These are phyloP conservation scores for Corynespora cassiicola DNA, from an alignment of 2,329 filamentous ascomycete species.

Conservation along the genomic window DNA sequence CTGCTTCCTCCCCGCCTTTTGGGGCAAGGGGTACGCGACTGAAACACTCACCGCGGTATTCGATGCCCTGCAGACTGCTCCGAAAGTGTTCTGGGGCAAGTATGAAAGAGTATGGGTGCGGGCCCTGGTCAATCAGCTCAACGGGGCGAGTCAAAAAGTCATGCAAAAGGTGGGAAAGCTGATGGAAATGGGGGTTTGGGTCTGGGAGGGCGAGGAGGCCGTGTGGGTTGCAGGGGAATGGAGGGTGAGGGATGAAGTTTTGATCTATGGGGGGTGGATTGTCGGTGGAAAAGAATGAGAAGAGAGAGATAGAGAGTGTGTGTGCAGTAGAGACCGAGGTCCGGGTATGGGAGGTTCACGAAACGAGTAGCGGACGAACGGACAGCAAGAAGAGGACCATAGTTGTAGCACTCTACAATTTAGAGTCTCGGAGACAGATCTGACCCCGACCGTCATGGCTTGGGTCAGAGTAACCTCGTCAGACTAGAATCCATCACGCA, in stretches of 20 bases:
- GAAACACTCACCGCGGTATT: slow-evolving; percentile 30
- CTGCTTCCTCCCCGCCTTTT: slow-evolving; percentile 24
- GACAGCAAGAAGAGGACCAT: too few species aligned
- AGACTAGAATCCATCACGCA: too few species aligned
- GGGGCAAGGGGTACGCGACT: slow-evolving; percentile 30
- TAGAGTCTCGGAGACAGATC: too few species aligned
- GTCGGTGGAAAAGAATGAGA: slow-evolving; percentile 18
- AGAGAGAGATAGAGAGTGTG: slow-evolving; percentile 3
- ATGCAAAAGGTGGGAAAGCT: slow-evolving; percentile 40
- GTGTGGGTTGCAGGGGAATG: slow-evolving; percentile 31
- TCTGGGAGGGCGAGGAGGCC: slow-evolving; percentile 25
- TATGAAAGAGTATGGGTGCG: slow-evolving; percentile 36
- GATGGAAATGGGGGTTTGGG: slow-evolving; percentile 28
- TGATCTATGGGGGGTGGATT: slow-evolving; percentile 31
- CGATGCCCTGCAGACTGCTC: slow-evolving; percentile 21
- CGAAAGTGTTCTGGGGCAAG: slow-evolving; percentile 26
- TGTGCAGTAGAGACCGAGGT: too few species aligned
- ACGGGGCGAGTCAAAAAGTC: slow-evolving; percentile 35
- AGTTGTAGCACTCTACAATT: too few species aligned
- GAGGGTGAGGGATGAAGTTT: slow-evolving; percentile 25
- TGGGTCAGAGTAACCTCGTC: too few species aligned
- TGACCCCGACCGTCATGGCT: too few species aligned
- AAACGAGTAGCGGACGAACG: too few species aligned
- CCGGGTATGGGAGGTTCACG: too few species aligned
- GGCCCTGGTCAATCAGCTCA: slow-evolving; percentile 38